phyloP scores from a whole-genome alignment of 2,329 filamentous ascomycete genomes.

The Hypocrella siamensis region DNA sequence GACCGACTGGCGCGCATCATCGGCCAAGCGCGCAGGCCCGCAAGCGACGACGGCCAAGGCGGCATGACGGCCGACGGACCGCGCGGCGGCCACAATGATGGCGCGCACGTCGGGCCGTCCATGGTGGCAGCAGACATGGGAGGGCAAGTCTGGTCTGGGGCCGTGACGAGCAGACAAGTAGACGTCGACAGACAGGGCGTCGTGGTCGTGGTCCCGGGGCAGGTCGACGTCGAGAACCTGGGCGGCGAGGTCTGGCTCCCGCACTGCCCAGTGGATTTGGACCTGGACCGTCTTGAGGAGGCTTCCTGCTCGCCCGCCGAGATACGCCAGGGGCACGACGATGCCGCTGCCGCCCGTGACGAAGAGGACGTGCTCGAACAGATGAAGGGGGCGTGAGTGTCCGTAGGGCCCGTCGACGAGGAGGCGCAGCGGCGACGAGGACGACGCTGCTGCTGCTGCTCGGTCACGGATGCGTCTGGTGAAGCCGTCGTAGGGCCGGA shows the following conservation, averaged over 20 bases:
- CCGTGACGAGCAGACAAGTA: conserved; percentile 15
- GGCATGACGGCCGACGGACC: conserved; percentile 8
- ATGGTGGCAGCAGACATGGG: conserved; percentile 6
- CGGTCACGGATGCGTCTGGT: conserved; percentile 19
- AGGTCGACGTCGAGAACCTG: conserved; percentile 20
- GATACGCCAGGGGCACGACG: conserved; percentile 24
- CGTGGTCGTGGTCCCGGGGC: conserved; percentile 10
- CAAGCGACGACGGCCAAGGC: conserved; percentile 25
- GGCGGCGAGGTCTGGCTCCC: conserved; percentile 20
- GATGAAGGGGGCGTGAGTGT: conserved; percentile 19
- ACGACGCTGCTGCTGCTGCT: conserved; percentile 11
- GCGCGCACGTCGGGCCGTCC: conserved; percentile 17
- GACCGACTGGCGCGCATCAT: too few relatives aligned
- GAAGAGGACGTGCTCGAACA: conserved; percentile 24
- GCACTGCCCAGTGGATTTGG: conserved; percentile 26
- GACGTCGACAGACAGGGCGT: conserved; percentile 18
- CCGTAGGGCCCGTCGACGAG: conserved; percentile 31
- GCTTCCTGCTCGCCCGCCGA: conserved; percentile 11
- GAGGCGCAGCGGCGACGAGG: conserved; percentile 14
- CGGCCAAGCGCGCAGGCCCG: conserved; percentile 27
- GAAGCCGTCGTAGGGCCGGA: conserved; percentile 29
- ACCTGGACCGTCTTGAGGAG: conserved; percentile 13
- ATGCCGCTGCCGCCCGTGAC: conserved; percentile 29
- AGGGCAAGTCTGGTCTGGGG: conserved; percentile 3
- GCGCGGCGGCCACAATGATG: conserved; percentile 14